These are phyloP conservation scores for Leccinum disarticulatum DNA, from an alignment of 768 basidiomycete species.

Conservation along the genomic window DNA sequence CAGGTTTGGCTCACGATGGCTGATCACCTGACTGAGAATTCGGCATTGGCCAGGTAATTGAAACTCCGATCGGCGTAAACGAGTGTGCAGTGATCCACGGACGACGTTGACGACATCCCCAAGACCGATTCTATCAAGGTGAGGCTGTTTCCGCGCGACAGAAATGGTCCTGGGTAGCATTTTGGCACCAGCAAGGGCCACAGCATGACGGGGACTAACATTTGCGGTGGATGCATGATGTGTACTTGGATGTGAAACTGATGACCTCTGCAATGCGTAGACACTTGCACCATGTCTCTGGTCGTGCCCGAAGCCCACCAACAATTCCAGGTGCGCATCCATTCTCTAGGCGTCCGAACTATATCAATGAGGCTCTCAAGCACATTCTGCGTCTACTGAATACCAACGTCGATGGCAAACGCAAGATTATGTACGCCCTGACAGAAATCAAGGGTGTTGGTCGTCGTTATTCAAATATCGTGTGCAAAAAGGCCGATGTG, in stretches of 20 bases:
- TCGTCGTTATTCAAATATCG: slow-evolving; percentile 96
- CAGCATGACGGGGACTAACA: neutral
- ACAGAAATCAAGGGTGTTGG: slow-evolving; percentile 99
- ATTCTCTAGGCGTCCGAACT: neutral
- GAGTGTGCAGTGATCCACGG: slow-evolving; percentile 1
- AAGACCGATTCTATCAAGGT: slow-evolving; percentile 27
- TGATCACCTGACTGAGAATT: slow-evolving; percentile 22
- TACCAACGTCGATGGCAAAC: slow-evolving; percentile 99
- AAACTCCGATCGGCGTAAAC: slow-evolving; percentile 21
- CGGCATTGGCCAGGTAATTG: slow-evolving; percentile 25
- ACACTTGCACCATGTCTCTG: slow-evolving; percentile 75
- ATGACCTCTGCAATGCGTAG: slow-evolving; percentile 10
- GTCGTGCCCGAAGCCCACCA: slow-evolving; percentile 93
- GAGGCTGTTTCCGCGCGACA: slow-evolving; percentile 14
- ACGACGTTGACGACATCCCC: slow-evolving; percentile 19
- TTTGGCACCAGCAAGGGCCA: neutral
- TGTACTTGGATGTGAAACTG: slow-evolving; percentile 16
- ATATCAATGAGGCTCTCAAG: slow-evolving; percentile 40
- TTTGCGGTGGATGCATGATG: slow-evolving; percentile 23
- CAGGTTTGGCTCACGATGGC: no score
- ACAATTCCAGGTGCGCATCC: slow-evolving; percentile 79
- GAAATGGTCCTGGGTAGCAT: neutral
- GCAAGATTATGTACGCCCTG: slow-evolving; percentile 99
- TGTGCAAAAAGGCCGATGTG: slow-evolving; percentile 99
- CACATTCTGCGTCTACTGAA: slow-evolving; percentile 99